Evolutionary conservation across 108 stramenopile genomes (phyloP), one percentile per base, ranked within the genome.

Genomic region (Cyclostephanos invisitatus): DNA sequence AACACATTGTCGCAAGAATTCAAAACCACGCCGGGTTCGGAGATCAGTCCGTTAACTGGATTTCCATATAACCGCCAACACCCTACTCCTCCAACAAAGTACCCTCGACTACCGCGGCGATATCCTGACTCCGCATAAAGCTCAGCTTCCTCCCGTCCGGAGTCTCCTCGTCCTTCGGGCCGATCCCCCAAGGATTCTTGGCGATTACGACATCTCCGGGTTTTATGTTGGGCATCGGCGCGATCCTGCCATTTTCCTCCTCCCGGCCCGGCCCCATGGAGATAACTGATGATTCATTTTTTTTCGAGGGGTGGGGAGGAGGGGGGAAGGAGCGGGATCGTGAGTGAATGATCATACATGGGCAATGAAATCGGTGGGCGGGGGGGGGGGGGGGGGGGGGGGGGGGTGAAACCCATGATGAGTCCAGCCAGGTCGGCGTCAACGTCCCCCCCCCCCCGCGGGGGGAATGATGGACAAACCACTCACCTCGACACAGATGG

Each of bases 151-250:
- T 89, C n/a, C 94, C 94, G 82, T 90, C 89, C 25, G 85, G 57
- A 28, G 89, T 83, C 66, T 93, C 92, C 68, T 96, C 94, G 68
- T 96, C 94, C 55, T 92, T 96, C 38, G 94, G 94, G 50, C 94
- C 94, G 51, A 96, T 96, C 36, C 94, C 94, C 94, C 94, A 96
- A 21, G 94, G 94, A 83, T 96, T 87, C 67, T 96, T 96, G 20
- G 90, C 89, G 68, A 93, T 80, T 0, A 96, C 84, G 7, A 90
- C 49, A 74, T 90, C 91, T 11, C 94, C 94, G 0, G 81, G 76
- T 81, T 90, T 62, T n/a, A 95, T 77, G 57, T 86, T 64, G 40
- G 89, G 85, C 87, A 93, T 87, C 10, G 90, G 85, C 58, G 88
- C 84, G 62, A 93, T 77, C 35, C 57, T 59, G 20, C 92, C 92